Evolutionary conservation across 768 basidiomycete species (phyloP).

Genomic region (Pleurotus platypus): DNA sequence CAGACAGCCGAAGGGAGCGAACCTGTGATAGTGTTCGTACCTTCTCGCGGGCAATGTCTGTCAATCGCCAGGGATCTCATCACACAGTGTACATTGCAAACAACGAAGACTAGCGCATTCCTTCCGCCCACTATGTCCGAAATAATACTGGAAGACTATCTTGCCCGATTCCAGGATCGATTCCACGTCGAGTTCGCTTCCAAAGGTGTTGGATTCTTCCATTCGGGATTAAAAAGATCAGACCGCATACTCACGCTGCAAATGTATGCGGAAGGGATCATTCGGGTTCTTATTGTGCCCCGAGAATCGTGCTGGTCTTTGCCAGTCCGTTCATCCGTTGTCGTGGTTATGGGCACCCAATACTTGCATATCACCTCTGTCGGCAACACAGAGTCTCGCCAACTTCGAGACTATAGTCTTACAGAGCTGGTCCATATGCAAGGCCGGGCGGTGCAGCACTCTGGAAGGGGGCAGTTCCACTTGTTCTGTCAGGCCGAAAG

Average conservation of each 20-base stretch:
- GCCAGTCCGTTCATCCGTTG: constrained; percentile 77
- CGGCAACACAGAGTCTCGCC: constrained; percentile 44
- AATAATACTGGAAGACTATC: constrained; percentile 56
- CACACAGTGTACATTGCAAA: constrained; percentile 80
- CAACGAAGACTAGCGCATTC: constrained; percentile 66
- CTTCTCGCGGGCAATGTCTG: constrained; percentile 75
- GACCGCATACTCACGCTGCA: constrained; percentile 77
- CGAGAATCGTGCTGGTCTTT: constrained; percentile 85
- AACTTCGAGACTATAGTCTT: constrained; percentile 76
- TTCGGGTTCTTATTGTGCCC: constrained; percentile 80
- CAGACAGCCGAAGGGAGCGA: constrained; percentile 38
- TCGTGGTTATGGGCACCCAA: constrained; percentile 92
- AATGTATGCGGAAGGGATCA: constrained; percentile 74
- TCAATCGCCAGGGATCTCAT: constrained; percentile 78
- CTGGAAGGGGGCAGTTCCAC: constrained; percentile 63
- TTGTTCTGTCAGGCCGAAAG: constrained; percentile 90
- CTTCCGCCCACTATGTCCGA: constrained; percentile 45
- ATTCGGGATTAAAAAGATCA: constrained; percentile 60
- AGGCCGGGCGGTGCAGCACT: constrained; percentile 70
- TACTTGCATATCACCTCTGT: constrained; percentile 53
- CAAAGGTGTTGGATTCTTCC: constrained; percentile 87
- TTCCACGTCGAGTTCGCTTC: constrained; percentile 68
- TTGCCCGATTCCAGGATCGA: constrained; percentile 56
- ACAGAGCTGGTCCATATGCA: constrained; percentile 91
- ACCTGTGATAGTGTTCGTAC: constrained; percentile 80